Evolutionary conservation across 164 flowering plant genomes (phyloP), one percentile per base, ranked within the genome.

Genomic region (Umbilicus rupestris): DNA sequence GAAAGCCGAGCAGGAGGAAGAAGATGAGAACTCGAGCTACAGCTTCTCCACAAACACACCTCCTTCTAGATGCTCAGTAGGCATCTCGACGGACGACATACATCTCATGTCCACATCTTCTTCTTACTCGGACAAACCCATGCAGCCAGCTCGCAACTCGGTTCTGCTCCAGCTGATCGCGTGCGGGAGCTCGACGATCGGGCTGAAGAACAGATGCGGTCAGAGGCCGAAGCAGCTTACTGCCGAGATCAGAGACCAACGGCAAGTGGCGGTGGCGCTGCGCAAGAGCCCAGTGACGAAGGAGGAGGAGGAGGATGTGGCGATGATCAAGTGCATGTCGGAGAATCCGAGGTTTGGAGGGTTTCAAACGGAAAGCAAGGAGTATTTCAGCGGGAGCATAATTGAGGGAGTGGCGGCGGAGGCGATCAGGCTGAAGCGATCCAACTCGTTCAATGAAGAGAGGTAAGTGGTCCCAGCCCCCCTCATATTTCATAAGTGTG

Each of bases 311-410:
- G 79, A 75, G 24, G 87, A 73, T 12, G 83, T 71, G 20, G 70
- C 63, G 62, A 84, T 70, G 82, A 84, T 86, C 24, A 72, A 46
- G 15, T 87, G 70, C 80, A 85, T 92, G 87, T 85, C 98, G 2
- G 88, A 88, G 78, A 92, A 89, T 65, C 95, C 95, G 7, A 68
- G 98, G 71, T 89, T 92, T 33, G 92, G 90, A 59, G 83, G 83
- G 58, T 70, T 78, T 47, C 91, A 83, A 50, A 65, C 87, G 1
- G 87, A 86, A 70, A 96, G 87, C 75, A 92, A 87, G 64, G 96
- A 88, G 79, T 92, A 85, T 42, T 92, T 89, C 70, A 92, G 98
- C 66, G 98, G 98, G 68, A 87, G 92, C 62, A 85, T 92, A n/a
- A 85, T 89, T 1, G 94, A 89, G 76, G 59, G 85, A 0, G 80